Percentiles rank a stretch among this genome's conserved stretches.
Evolutionary conservation across 352 stramenopile genomes (phyloP).

Genomic region (Lagenidium sp.): DNA sequence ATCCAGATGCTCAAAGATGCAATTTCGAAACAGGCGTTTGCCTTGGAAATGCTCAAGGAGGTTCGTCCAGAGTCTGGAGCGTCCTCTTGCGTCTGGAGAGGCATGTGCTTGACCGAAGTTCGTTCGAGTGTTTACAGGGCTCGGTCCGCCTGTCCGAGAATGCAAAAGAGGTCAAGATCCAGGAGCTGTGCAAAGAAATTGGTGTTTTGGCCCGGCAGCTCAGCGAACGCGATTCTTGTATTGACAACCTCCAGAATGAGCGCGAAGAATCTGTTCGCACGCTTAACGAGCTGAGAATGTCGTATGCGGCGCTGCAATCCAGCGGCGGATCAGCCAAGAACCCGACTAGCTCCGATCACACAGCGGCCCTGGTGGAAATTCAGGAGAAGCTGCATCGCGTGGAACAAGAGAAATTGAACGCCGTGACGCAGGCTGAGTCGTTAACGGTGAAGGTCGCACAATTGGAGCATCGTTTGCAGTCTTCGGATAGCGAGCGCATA

Average conservation of each 20-base stretch:
- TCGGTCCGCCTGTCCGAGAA: too few species aligned
- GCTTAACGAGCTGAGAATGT: slow-evolving; percentile 38
- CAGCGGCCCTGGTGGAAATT: slow-evolving; percentile 17
- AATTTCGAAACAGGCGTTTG: slow-evolving; percentile 15
- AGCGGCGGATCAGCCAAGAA: slow-evolving; percentile 1
- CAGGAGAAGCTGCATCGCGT: too few species aligned
- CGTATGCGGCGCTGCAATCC: slow-evolving; percentile 5
- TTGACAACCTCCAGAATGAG: slow-evolving; percentile 45
- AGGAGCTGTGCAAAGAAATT: slow-evolving; percentile 45
- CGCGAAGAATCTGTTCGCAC: slow-evolving; percentile 27
- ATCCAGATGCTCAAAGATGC: slow-evolving; percentile 35
- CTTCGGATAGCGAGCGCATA: slow-evolving; percentile 26
- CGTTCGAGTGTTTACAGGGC: too few species aligned
- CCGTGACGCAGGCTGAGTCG: too few species aligned
- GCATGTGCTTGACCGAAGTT: too few species aligned
- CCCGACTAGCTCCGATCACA: slow-evolving; percentile 4
- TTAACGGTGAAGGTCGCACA: slow-evolving; percentile 23
- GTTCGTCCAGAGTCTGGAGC: not conserved
- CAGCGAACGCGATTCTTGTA: slow-evolving; percentile 39
- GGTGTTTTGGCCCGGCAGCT: slow-evolving; percentile 43
- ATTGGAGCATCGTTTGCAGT: slow-evolving; percentile 13
- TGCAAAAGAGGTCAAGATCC: not conserved
- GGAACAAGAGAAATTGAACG: too few species aligned
- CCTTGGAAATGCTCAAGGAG: not conserved
- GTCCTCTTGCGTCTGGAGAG: too few species aligned